Base-by-base conservation (phyloP, 805 yeast species). In the Brettanomyces sp. region DNA sequence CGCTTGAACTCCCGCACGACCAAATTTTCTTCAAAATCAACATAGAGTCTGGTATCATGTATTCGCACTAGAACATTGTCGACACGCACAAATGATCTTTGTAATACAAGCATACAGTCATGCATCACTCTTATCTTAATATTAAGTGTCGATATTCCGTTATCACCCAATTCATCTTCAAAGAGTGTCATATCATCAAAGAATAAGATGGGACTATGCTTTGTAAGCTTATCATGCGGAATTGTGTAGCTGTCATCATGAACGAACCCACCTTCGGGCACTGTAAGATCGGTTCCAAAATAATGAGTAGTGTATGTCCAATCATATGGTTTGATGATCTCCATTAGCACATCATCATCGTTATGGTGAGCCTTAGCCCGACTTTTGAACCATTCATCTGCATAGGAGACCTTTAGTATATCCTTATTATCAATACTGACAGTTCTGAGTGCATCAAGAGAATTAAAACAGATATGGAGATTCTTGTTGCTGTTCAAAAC, bases 91-190 rank as follows among this genome's bases (percentile, higher is more conserved):
- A 87, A 91, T 54, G 91, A 77, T 41, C 98, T 72, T 43, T 82
- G 77, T 41, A 93, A 68, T 33, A 91, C 55, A 36, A 93, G 66
- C 52, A 93, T 59, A 49, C 96, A 77, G 44, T 81, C 76, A 5
- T 80, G 80, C 97, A 93, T 93, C 4, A 89, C 96, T 50, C 99
- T 68, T 21, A 93, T 76, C 62, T 90, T 90, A 34, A 82, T 80
- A 44, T 80, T 79, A 45, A 86, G 65, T 45, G 86, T 75, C 0
- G 95, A 78, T 14, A 88, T 84, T 6, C 99, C 99, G 62, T 91
- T 93, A 62, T 93, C 99, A 4, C 95, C 98, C 46, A 93, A 69
- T 61, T 93, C 99, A 58, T 93, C 99, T 60, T 93, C 99, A 60
- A 77, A 93, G 32, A 93, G 67, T 5, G 86, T 78, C 69, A 88